phyloP scores from a whole-genome alignment of 2,329 filamentous ascomycete genomes.

The Trichocomaceae sp. region DNA sequence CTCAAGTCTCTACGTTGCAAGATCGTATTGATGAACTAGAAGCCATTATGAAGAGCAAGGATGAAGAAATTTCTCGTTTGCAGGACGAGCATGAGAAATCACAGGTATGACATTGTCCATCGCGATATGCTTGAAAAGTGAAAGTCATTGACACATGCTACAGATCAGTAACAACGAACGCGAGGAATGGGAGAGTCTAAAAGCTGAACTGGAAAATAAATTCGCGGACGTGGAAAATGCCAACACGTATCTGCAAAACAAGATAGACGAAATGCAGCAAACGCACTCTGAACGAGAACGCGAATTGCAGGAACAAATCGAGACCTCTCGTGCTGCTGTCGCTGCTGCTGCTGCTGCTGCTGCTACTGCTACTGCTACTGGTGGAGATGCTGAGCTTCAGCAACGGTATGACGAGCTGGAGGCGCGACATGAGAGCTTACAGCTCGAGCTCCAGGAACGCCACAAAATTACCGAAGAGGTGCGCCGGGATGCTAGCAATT shows the following conservation, averaged over 20 bases:
- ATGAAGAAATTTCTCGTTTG: conserved; percentile 59
- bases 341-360: too few relatives aligned
- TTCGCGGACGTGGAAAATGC: conserved; percentile 66
- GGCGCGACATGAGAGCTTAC: conserved; percentile 59
- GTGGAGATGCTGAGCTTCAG: conserved; percentile 51
- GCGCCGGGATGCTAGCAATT: conserved; percentile 71
- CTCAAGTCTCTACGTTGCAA: conserved; percentile 66
- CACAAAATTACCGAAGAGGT: conserved; percentile 81
- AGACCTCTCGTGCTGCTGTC: conserved; percentile 26
- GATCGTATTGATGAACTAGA: conserved; percentile 69
- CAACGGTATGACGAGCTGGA: conserved; percentile 54
- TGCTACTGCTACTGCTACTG: conserved; percentile 2
- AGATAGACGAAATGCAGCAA: conserved; percentile 66
- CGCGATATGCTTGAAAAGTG: not conserved
- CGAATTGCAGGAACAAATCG: conserved; percentile 58
- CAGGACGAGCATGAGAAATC: conserved; percentile 52
- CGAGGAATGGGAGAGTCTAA: conserved; percentile 61
- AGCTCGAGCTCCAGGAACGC: conserved; percentile 62
- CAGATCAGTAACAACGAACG: conserved; percentile 55
- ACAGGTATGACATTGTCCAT: conserved; percentile 28
- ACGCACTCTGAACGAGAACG: conserved; percentile 60
- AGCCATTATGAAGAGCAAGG: conserved; percentile 60
- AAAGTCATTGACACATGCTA: conserved; percentile 10
- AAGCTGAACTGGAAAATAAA: conserved; percentile 63
- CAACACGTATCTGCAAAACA: conserved; percentile 72